A percentile compares a stretch with the other conserved stretches of the same genome.
Evolutionary conservation across 352 stramenopile genomes (phyloP).

Genomic region (Blastocystis sp.): DNA sequence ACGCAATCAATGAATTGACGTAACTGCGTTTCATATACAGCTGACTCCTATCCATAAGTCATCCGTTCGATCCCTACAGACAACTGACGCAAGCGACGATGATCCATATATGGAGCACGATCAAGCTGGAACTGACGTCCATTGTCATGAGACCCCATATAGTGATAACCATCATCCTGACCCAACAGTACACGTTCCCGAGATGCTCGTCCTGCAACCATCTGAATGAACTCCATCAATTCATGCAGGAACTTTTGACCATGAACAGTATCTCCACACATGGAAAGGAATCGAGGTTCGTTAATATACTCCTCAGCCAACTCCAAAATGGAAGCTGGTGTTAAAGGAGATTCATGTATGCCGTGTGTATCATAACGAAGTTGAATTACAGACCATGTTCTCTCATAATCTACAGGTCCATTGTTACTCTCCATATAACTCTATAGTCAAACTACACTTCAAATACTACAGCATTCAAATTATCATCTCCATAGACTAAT

Average conservation of each 20-base stretch:
- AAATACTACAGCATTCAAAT: slow-evolving; percentile 78
- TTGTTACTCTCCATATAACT: slow-evolving; percentile 76
- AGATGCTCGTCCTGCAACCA: slow-evolving; percentile 1
- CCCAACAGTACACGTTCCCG: slow-evolving; percentile 8
- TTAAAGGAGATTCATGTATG: slow-evolving; percentile 64
- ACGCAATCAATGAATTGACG: slow-evolving; percentile 67
- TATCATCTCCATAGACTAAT: slow-evolving; percentile 98
- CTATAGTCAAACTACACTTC: background rate
- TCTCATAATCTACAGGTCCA: slow-evolving; percentile 87
- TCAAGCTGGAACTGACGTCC: background rate
- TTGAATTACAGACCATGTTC: slow-evolving; percentile 80
- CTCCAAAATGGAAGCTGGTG: slow-evolving; percentile 75
- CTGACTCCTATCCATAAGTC: background rate
- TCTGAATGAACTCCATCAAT: slow-evolving; percentile 75
- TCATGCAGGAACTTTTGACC: slow-evolving; percentile 81
- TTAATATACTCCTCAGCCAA: slow-evolving; percentile 78
- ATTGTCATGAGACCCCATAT: background rate
- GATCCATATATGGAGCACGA: background rate
- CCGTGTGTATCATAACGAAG: slow-evolving; percentile 72
- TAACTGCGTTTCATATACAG: slow-evolving; percentile 60
- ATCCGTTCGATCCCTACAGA: background rate
- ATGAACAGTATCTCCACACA: slow-evolving; percentile 70
- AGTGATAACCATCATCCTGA: slow-evolving; percentile 44
- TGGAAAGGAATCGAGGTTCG: slow-evolving; percentile 73
- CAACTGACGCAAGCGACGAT: background rate